Base-by-base conservation (phyloP, 805 yeast genomes). In the Candida morakotiae region DNA sequence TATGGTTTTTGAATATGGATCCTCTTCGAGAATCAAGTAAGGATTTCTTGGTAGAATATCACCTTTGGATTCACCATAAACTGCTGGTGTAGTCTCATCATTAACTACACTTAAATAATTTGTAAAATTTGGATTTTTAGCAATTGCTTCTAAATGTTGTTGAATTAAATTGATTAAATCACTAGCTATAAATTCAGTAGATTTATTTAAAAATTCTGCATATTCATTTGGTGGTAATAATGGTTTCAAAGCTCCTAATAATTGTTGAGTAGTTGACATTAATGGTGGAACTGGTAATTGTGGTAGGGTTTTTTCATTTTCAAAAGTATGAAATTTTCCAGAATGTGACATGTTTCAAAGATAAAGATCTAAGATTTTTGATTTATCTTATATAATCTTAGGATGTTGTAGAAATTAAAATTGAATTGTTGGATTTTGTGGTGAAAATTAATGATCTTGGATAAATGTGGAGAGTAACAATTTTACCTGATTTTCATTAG, bases 41-140 rank as follows among this genome's bases (percentile, higher is more conserved):
- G 94, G 94, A 53, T 83, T 84, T 43, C 91, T 65, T 4, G 94
- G 94, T 29, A 84, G 61, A 1, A 81, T 75, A 44, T 79, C 83
- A 15, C 84, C 83, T 34, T 79, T 66, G 20, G 78, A 61, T 38
- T 77, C 83, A 13, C 83, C 82, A 48, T 78, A 78, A 24, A 77
- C 73, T 9, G 79, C 79, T 0, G 84, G 76, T 24, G 79, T 71
- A 7, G 61, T 52, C 24, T 64, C 71, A 31, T 65, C 66, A 41
- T 74, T 70, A 29, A 76, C 66, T 9, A 71, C 69, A 47, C 79
- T 80, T 37, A 83, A 57, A 55, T 83, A 83, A 45, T 70, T 65
- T 2, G 58, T 31, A 15, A 58, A 60, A 17, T 73, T 65, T 7
- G 67, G 64, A 28, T 56, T 51, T 4, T 49, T 47, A 10, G 76